Percentiles rank a stretch among this genome's conserved stretches.
Evolutionary conservation across 495 filamentous ascomycete genomes (phyloP).

Genomic region (Penicillium soppii): DNA sequence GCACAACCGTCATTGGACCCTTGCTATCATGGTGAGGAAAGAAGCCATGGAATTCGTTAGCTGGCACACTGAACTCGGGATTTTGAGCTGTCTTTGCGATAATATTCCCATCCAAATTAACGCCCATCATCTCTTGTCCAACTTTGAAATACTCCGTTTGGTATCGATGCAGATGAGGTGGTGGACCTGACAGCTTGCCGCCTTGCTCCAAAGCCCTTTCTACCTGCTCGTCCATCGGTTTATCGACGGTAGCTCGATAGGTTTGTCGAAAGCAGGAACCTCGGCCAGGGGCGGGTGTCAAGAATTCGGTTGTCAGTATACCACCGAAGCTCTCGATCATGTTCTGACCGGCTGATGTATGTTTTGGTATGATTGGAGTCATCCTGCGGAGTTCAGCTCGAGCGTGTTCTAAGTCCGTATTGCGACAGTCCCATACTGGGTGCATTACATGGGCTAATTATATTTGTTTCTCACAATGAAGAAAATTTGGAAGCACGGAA

Average conservation of each 20-base stretch:
- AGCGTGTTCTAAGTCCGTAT: too few species aligned
- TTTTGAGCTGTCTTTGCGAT: slow-evolving; percentile 6
- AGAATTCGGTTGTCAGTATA: slow-evolving; percentile 7
- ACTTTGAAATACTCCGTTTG: slow-evolving; percentile 19
- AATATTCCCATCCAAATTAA: slow-evolving; percentile 3
- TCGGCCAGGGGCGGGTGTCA: slow-evolving; percentile 13
- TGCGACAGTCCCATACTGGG: too few species aligned
- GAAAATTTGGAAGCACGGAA: too few species aligned
- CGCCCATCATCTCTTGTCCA: background rate
- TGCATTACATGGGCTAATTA: too few species aligned
- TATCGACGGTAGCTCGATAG: slow-evolving; percentile 10
- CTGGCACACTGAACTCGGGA: slow-evolving; percentile 9
- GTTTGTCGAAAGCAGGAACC: slow-evolving; percentile 16
- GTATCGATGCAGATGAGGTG: slow-evolving; percentile 15
- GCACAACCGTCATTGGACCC: slow-evolving; percentile 8
- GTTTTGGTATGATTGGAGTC: too few species aligned
- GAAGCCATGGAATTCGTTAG: slow-evolving; percentile 9
- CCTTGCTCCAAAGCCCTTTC: too few species aligned
- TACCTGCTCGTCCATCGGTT: slow-evolving; percentile 3
- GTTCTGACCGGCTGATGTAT: background rate
- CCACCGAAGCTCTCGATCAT: slow-evolving; percentile 6
- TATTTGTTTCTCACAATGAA: too few species aligned
- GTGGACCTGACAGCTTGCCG: slow-evolving; percentile 12
- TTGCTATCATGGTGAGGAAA: slow-evolving; percentile 6
- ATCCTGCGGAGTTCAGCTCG: too few species aligned